Evolutionary conservation across 768 basidiomycete genomes (phyloP).

Genomic region (Cubamyces lactineus): DNA sequence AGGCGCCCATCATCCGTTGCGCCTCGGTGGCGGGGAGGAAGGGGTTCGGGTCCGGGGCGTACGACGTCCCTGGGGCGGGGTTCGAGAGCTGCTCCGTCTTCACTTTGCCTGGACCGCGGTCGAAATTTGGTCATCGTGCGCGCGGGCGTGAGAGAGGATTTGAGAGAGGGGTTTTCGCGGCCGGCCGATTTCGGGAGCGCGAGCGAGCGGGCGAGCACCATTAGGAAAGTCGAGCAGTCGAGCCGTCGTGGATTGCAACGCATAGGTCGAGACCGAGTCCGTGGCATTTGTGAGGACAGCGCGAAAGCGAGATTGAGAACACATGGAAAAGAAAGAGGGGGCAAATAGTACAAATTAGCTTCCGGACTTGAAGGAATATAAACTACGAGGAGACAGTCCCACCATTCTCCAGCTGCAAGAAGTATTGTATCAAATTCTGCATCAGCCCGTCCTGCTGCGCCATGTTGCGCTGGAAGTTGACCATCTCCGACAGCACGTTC

Average conservation of each 20-base stretch:
- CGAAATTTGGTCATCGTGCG: not conserved
- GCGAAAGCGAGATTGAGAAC: conserved; percentile 9
- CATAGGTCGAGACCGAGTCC: conserved; percentile 17
- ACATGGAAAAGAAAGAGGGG: conserved; percentile 21
- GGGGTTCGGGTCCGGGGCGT: conserved; percentile 42
- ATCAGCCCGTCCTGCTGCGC: conserved; percentile 85
- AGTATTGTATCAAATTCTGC: conserved; percentile 81
- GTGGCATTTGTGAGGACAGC: conserved; percentile 36
- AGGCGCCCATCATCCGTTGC: conserved; percentile 52
- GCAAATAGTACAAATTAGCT: conserved; percentile 38
- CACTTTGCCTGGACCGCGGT: conserved; percentile 35
- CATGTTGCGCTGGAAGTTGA: conserved; percentile 71
- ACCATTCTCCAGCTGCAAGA: conserved; percentile 71
- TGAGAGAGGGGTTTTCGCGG: not conserved
- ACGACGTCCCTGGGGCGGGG: conserved; percentile 22
- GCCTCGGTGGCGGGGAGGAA: conserved; percentile 64
- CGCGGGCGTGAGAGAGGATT: not conserved
- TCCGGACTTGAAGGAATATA: conserved; percentile 35
- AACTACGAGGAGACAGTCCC: conserved; percentile 38
- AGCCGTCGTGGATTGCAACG: not conserved
- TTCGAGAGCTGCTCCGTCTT: conserved; percentile 35
- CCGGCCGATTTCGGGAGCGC: conserved; percentile 11
- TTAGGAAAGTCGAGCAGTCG: conserved; percentile 2
- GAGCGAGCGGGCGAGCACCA: not conserved
- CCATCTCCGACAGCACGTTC: conserved; percentile 71